Evolutionary conservation across 108 stramenopile genomes (phyloP).

Genomic region (Cylindrotheca closterium): DNA sequence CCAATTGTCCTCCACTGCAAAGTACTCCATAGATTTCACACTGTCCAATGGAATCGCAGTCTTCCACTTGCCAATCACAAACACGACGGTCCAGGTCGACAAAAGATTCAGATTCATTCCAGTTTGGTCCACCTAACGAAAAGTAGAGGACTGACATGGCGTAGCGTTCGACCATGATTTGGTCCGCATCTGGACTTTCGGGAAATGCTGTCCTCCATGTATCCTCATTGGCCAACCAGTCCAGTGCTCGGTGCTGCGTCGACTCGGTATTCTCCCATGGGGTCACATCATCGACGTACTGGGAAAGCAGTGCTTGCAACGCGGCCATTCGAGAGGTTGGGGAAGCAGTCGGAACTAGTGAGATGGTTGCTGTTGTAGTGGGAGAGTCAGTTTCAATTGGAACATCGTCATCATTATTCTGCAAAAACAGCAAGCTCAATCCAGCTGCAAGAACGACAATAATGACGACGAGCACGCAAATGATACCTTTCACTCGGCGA

Average conservation of each 20-base stretch:
- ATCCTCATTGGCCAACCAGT: neutral
- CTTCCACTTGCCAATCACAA: too few relatives aligned
- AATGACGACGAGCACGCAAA: neutral
- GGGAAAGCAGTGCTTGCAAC: neutral
- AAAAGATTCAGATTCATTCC: too few relatives aligned
- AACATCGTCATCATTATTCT: neutral
- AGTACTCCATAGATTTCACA: neutral
- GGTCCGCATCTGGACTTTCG: neutral
- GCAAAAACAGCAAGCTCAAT: neutral
- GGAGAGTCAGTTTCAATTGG: neutral
- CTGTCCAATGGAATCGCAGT: too few relatives aligned
- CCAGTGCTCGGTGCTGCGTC: neutral
- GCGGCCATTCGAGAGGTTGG: neutral
- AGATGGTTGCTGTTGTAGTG: neutral
- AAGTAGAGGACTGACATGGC: neutral
- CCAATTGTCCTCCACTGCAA: neutral
- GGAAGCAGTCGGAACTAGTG: neutral
- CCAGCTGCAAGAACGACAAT: neutral
- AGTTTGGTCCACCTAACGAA: neutral
- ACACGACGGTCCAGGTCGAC: too few relatives aligned
- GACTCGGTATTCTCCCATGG: neutral
- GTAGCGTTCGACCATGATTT: neutral
- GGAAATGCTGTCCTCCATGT: neutral
- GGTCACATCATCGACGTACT: neutral
- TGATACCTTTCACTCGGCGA: neutral